Evolutionary conservation across 106 monocot species (phyloP), one percentile per base, ranked within the genome.

Genomic region (Dioscorea dumetorum): DNA sequence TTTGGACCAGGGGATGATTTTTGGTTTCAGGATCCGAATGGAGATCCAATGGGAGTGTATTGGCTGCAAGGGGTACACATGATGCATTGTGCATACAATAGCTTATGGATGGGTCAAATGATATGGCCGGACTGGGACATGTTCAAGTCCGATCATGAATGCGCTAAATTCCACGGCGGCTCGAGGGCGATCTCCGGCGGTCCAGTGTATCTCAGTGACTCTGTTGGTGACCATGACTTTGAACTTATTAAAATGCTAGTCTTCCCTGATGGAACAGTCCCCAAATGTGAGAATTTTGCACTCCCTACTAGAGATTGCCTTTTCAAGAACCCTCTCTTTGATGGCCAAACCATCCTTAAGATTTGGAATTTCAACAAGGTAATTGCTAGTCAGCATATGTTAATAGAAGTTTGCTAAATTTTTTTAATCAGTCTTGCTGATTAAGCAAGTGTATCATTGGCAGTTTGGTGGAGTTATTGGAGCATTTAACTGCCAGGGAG

Each of bases 341-440:
- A 85, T 72, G 77, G 78, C 18, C 9, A 74, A 33, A 85, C 81
- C 71, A 35, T 81, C 35, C 85, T 85, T 67, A 85, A 85, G 74
- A 78, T 85, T 17, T 85, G 85, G 85, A 85, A 85, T 57, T 50
- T 85, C 10, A 85, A 85, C 74, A 85, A 85, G 81, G 85, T 77
- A 48, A 4, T 5, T 13, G n/a, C n/a, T 28, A 28, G 28, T 28
- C n/a, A n/a, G n/a, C n/a, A n/a, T n/a, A n/a, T n/a, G n/a, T n/a
- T n/a, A n/a, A n/a, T n/a, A n/a, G n/a, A n/a, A 28, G 28, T 28
- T 1, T 28, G 28, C 28, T 28, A 28, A 28, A 4, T 51, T 17
- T 51, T 17, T 51, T 12, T 17, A 51, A 51, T 1, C 4, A 51
- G 12, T 1, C 51, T 14, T 24, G n/a, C 14, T 33, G 13, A 3